Base-by-base conservation (phyloP, 495 filamentous ascomycete genomes). In the Achaetomiella virescens region DNA sequence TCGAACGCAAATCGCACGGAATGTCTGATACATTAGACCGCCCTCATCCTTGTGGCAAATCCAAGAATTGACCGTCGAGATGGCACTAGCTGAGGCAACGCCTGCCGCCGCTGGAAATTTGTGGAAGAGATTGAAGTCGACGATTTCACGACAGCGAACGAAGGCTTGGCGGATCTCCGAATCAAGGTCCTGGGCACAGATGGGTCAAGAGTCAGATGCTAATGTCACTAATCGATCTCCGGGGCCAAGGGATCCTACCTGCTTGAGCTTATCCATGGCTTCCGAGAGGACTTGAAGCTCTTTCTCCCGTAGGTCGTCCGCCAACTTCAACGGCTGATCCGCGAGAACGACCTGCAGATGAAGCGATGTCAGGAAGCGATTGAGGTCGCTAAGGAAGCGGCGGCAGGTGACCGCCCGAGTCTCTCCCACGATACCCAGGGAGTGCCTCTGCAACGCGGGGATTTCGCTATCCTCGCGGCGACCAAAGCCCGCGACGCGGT, bases 361-460 rank as follows among this genome's bases (percentile, higher is more conserved):
- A 3, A 86, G 54, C 0, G 78, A 81, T 25, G 76, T 75, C 3
- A 85, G 52, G 3, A 84, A 53, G 42, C 78, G 73, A 45, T 62
- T 66, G 1, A 86, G 60, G 33, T 69, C 71, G 12, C 70, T 76
- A 27, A 84, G 68, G 55, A 70, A 70, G 10, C 24, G 58, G 6
- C 42, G 57, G 24, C 52, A 59, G 2, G 12, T 37, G 1, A 1
- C 40, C 1, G 36, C 27, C 11, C 63, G 56, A 0, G 31, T 49
- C 6, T 47, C 20, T 11, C 80, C 72, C 1, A 81, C 83, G 11
- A 83, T 66, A 27, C 71, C 72, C 42, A 72, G 71, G 50, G 81
- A 84, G 59, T 86, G 83, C 3, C 56, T 61, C 62, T 81, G 77
- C 5, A 88, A 65, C 38, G 70, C 70, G 0, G 81, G 82, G 21